Evolutionary conservation across 805 yeast species (phyloP).

Genomic region (Metschnikowia matae): DNA sequence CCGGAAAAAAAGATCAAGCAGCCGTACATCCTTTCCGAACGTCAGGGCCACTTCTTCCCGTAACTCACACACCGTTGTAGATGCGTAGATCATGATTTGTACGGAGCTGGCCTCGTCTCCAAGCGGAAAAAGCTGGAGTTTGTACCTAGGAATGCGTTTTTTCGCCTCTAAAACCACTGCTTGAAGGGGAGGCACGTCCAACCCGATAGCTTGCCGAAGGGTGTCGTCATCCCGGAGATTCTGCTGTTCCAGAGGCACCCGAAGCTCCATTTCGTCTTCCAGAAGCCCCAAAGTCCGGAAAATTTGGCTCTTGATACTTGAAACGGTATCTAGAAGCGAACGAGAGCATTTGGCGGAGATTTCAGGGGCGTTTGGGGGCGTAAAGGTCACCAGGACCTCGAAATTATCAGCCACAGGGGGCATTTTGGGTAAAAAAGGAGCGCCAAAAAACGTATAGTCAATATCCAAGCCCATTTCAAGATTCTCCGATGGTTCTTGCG

Average conservation of each 20-base stretch:
- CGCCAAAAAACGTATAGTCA: slow-evolving; percentile 23
- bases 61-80: slow-evolving; percentile 4
- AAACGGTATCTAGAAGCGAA: slow-evolving; percentile 20
- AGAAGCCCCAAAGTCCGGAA: slow-evolving; percentile 9
- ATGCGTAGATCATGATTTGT: not conserved
- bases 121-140: not conserved
- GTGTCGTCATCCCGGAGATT: slow-evolving; percentile 5
- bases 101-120: not conserved
- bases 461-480: slow-evolving; percentile 12
- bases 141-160: not conserved
- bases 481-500: slow-evolving; percentile 2
- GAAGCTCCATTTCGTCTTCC: not conserved
- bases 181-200: slow-evolving; percentile 28
- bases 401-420: slow-evolving; percentile 26
- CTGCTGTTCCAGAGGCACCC: not conserved
- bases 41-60: not conserved
- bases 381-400: slow-evolving; percentile 15
- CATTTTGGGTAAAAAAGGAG: slow-evolving; percentile 19
- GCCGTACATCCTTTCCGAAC: not conserved
- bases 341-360: slow-evolving; percentile 16
- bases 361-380: not conserved
- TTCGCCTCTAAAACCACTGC: slow-evolving; percentile 13
- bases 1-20: slow-evolving; percentile 3
- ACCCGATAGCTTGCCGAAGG: slow-evolving; percentile 14
- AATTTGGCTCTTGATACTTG: slow-evolving; percentile 18